Percentiles rank a stretch among this genome's conserved stretches.
phyloP scores from a whole-genome alignment of 148 eudicot genomes.

The Agrostemma githago region DNA sequence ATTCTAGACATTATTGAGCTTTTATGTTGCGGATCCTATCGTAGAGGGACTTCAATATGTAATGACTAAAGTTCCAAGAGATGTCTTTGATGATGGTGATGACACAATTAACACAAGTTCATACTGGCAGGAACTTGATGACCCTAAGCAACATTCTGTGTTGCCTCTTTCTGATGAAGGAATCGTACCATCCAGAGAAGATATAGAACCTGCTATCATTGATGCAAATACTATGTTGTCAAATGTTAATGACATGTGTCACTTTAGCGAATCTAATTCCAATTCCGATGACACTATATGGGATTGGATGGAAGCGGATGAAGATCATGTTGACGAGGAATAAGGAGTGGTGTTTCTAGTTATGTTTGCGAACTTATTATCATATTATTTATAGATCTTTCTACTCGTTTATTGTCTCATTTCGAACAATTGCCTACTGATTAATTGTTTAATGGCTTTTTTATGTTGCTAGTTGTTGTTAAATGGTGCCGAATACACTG shows the following conservation, averaged over 20 bases:
- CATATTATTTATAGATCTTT: too few relatives aligned
- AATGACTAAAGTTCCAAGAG: constrained; percentile 4
- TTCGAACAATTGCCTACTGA: too few relatives aligned
- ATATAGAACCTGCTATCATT: neutral
- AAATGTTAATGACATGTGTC: neutral
- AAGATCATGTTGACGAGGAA: neutral
- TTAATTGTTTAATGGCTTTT: too few relatives aligned
- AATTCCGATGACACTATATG: neutral
- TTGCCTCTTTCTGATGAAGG: neutral
- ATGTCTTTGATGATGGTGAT: neutral
- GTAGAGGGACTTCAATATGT: constrained; percentile 5
- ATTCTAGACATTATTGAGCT: constrained; percentile 23
- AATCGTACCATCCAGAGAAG: neutral
- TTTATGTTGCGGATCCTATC: constrained; percentile 8
- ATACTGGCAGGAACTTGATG: neutral
- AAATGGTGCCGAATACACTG: too few relatives aligned
- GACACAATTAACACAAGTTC: neutral
- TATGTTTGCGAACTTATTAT: too few relatives aligned
- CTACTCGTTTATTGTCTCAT: too few relatives aligned
- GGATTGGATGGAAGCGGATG: constrained; percentile 1
- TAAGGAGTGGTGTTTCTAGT: neutral
- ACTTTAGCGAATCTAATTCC: neutral
- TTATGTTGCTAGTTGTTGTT: too few relatives aligned
- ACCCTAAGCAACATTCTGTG: neutral
- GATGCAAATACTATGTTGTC: neutral